Conservation (phyloP, 2,329 filamentous ascomycete species). For the Alternaria burnsii region DNA sequence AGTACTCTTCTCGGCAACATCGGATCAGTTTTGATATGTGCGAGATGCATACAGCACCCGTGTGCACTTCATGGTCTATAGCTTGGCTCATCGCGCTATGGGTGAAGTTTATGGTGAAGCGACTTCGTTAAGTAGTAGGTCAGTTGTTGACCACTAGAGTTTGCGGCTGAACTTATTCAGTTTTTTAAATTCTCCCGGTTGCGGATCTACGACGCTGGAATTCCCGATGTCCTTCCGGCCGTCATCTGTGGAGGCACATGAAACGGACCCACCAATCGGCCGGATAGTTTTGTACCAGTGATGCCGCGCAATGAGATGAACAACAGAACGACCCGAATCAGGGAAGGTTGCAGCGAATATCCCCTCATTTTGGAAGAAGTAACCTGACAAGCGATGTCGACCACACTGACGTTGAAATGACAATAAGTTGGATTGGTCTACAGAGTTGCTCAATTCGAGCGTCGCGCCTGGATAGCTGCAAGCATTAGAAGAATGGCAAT, state of each 20-base stretch:
- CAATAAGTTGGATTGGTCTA: not conserved
- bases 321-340: not conserved
- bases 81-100: not conserved
- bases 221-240: not conserved
- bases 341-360: not conserved
- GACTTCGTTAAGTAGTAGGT: not conserved
- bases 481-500: not conserved
- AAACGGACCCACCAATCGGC: constrained; percentile 1
- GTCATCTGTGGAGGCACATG: not conserved
- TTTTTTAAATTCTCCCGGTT: not conserved
- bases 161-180: not conserved
- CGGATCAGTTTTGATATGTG: not conserved
- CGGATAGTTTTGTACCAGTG: not conserved
- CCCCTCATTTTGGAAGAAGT: not conserved
- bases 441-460: not conserved
- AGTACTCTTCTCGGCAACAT: not conserved
- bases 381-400: not conserved
- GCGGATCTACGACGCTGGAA: not conserved
- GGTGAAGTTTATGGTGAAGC: not conserved
- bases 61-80: not conserved
- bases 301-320: not conserved
- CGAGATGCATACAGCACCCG: not conserved
- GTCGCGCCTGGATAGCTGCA: not conserved
- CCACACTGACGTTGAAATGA: not conserved
- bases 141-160: not conserved